Evolutionary conservation across 371 early-diverging fungal species (phyloP), one percentile per base, ranked within the genome.

Genomic region (Zychaea mexicana): DNA sequence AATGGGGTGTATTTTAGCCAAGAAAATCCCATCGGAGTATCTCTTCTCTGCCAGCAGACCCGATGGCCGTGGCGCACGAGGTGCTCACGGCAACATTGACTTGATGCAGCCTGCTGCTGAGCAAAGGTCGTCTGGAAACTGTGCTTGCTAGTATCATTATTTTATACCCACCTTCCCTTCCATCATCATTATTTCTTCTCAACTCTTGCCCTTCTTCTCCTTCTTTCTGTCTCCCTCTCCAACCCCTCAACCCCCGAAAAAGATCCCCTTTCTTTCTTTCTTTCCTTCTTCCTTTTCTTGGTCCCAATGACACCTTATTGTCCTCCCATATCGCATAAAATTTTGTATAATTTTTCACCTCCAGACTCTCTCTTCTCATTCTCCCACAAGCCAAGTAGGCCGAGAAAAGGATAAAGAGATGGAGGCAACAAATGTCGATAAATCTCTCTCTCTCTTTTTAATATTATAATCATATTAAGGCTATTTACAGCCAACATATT

Each of bases 1-100:
- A 2, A 15, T 47, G 10, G 24, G n/a, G 6, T 47, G 0, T 38
- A 1, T 46, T 19, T 12, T 46, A 68, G 68, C 68, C 42, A 58
- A 68, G 55, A 63, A 62, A 22, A 64, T 68, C 32, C 68, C 68
- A 15, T 36, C 54, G 47, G 68, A 68, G 36, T 26, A 58, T 32
- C 21, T 60, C 2, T 30, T 56, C 6, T 60, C 68, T 3, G 31
- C 55, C n/a, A 26, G 36, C 10, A 10, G 55, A 60, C 27, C 54
- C 12, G 59, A 65, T 30, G 65, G 59, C 9, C 65, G 65, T 22
- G 65, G 65, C 28, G 52, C 46, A 12, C 32, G 65, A 38, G 65
- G 79, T 57, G 66, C 89, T 31, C 72, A 88, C 38, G 73, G 84
- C 47, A 85, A 88, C 52, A 82, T 85, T 62, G 90, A 90, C 87